phyloP scores from a whole-genome alignment of 129 eudicot species.

The Solidago caesia region DNA sequence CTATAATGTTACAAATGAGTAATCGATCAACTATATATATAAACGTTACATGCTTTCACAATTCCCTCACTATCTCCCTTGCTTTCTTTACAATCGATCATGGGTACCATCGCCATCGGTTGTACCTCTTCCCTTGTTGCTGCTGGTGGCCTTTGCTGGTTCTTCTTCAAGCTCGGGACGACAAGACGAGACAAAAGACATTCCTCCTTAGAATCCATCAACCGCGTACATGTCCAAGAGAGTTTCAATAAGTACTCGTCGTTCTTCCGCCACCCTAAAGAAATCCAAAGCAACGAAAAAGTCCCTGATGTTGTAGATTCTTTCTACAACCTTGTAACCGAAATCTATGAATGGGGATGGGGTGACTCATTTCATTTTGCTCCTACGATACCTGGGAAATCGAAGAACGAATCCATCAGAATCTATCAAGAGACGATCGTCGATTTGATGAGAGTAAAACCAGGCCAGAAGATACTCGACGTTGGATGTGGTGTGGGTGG shows the following conservation, averaged over 20 bases:
- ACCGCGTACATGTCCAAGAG: constrained; percentile 69
- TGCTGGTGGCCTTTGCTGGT: constrained; percentile 89
- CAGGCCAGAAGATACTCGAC: constrained; percentile 65
- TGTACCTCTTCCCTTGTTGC: constrained; percentile 58
- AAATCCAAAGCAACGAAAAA: constrained; percentile 68
- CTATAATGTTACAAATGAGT: no score
- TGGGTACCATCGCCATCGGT: constrained; percentile 68
- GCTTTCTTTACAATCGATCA: constrained; percentile 2
- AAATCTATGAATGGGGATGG: constrained; percentile 99
- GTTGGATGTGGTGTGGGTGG: constrained; percentile 98
- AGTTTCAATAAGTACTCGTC: constrained; percentile 89
- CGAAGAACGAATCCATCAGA: constrained; percentile 64
- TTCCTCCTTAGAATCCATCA: constrained; percentile 86
- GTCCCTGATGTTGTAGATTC: constrained; percentile 92
- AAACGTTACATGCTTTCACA: no score
- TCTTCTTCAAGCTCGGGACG: constrained; percentile 76
- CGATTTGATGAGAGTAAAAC: constrained; percentile 62
- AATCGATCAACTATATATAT: no score
- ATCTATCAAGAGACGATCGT: constrained; percentile 85
- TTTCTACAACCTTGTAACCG: constrained; percentile 91
- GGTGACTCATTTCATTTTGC: constrained; percentile 94
- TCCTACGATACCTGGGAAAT: constrained; percentile 76
- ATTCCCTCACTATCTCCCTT: no score
- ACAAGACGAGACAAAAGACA: constrained; percentile 88
- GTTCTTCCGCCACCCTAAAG: constrained; percentile 82